Conservation (phyloP, 2,329 filamentous ascomycete genomes). For the Allantophomopsis lycopodina region DNA sequence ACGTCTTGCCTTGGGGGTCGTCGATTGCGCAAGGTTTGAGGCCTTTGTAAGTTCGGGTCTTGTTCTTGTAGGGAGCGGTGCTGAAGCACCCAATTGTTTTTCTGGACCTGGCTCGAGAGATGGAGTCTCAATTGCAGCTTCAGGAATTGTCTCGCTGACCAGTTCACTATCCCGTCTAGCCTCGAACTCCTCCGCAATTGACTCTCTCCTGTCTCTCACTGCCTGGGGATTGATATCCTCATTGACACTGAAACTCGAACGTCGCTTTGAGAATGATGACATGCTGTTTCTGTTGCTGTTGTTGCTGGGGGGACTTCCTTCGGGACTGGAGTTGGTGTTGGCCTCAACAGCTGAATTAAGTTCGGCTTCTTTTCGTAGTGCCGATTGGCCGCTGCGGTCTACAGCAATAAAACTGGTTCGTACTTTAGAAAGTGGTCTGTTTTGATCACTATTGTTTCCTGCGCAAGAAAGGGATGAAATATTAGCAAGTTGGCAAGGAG, state of each 20-base stretch:
- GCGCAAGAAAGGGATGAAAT: constrained; percentile 3
- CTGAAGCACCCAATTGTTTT: constrained; percentile 6
- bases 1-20: too few relatives aligned
- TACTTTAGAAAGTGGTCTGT: constrained; percentile 59
- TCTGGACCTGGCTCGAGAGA: constrained; percentile 4
- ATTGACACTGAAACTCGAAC: constrained; percentile 15
- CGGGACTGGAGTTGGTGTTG: too few relatives aligned
- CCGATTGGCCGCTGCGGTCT: constrained; percentile 33
- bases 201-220: constrained; percentile 11
- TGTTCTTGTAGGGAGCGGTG: too few relatives aligned
- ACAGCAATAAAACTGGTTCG: constrained; percentile 64
- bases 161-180: constrained; percentile 11
- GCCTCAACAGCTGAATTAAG: too few relatives aligned
- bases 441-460: constrained; percentile 25
- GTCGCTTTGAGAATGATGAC: constrained; percentile 13
- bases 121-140: constrained; percentile 13
- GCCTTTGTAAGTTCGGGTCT: constrained; percentile 5
- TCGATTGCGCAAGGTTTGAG: neutral
- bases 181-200: constrained; percentile 11
- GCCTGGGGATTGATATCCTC: constrained; percentile 10
- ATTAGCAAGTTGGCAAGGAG: neutral
- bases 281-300: constrained; percentile 6
- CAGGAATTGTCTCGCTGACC: constrained; percentile 14
- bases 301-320: neutral
- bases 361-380: constrained; percentile 21